Evolutionary conservation across 2,329 filamentous ascomycete species (phyloP), one percentile per base, ranked within the genome.

Genomic region (Venturia pyrina): DNA sequence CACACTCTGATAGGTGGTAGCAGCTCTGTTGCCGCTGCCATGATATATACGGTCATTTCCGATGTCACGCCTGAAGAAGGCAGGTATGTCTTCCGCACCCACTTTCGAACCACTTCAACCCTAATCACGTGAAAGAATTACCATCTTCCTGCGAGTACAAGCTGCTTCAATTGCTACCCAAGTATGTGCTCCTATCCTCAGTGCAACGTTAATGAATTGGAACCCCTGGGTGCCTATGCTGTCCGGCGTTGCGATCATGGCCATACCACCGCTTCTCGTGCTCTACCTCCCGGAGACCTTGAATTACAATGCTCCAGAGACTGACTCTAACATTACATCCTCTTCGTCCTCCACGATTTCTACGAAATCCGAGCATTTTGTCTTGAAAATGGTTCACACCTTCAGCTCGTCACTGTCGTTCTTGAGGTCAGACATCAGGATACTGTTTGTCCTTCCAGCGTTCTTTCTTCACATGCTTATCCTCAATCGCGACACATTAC

Each of bases 221-320:
- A 72, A 70, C 57, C 74, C 74, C 1, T 76, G 74, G 72, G 72
- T 73, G 5, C 72, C 75, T 15, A 67, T 68, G 21, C 63, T 75
- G 4, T 57, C 71, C 2, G 73, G 73, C 7, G 68, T 69, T 8
- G 28, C 68, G 4, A 60, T 72, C 15, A 40, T 67, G 37, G 40
- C 69, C 10, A 34, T 71, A 10, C 62, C 70, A 11, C 50, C 69
- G 1, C 15, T 68, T 1, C 28, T 73, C 21, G 68, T 63, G 13
- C 44, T 69, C 15, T 65, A 71, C 37, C 59, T 75, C 5, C 75
- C 75, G 6, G 75, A 77, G 67, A 77, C 75, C 4, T 63, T 75
- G 24, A 67, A 71, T 65, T 75, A 62, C 19, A 28, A 50, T 43
- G 57, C 66, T 40, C 60, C 56, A 63, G 7, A 34, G 19, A 50